These are phyloP conservation scores for Hericium erinaceus DNA, from an alignment of 768 basidiomycete species.

Conservation along the genomic window DNA sequence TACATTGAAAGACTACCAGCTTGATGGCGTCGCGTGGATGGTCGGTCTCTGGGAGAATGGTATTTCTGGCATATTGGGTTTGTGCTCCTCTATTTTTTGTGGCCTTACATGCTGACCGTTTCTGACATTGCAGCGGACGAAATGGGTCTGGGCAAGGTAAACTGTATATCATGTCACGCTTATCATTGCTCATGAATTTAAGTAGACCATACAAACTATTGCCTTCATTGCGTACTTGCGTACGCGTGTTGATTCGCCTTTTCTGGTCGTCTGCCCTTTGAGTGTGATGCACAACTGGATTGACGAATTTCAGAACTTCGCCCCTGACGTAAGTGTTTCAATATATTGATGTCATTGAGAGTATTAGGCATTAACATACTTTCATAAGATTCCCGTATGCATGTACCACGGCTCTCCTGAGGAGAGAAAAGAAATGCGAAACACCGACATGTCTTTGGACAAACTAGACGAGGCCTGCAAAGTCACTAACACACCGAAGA, in stretches of 20 bases:
- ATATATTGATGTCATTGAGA: too few species aligned
- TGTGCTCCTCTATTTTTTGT: constrained; percentile 8
- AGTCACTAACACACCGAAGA: neutral
- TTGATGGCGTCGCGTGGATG: constrained; percentile 96
- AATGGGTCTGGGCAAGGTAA: constrained; percentile 86
- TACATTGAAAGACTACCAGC: constrained; percentile 80
- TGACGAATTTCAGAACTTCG: constrained; percentile 77
- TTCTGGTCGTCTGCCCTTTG: constrained; percentile 87
- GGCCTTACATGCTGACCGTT: neutral
- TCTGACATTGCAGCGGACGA: constrained; percentile 58
- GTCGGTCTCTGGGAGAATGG: constrained; percentile 79
- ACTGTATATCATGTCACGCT: too few species aligned
- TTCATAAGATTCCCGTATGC: constrained; percentile 64
- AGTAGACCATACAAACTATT: constrained; percentile 88
- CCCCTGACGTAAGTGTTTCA: constrained; percentile 49
- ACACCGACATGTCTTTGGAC: constrained; percentile 3
- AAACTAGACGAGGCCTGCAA: neutral
- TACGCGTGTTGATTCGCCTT: constrained; percentile 61
- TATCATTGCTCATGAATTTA: neutral
- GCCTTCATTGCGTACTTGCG: constrained; percentile 88
- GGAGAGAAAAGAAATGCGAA: constrained; percentile 71
- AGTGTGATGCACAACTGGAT: constrained; percentile 91
- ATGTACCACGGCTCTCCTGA: constrained; percentile 85
- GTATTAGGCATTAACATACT: neutral
- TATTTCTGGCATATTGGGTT: constrained; percentile 71